Evolutionary conservation across 2,329 filamentous ascomycete genomes (phyloP).

Genomic region (Furcasterigmium furcatum): DNA sequence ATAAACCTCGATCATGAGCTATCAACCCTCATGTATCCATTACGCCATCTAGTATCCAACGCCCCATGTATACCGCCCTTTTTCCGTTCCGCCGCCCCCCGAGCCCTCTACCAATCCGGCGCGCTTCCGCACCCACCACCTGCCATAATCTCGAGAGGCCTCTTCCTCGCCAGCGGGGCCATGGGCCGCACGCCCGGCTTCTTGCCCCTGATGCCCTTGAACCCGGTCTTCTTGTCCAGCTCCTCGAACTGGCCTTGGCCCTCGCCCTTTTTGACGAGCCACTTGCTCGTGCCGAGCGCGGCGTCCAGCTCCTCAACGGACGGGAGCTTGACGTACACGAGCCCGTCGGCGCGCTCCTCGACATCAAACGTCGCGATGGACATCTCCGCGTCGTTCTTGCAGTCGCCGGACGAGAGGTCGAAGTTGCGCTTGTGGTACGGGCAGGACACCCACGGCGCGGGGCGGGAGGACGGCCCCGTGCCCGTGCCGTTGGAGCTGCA

Average conservation of each 20-base stretch:
- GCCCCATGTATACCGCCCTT: background rate
- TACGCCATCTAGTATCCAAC: background rate
- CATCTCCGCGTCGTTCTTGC: conserved; percentile 69
- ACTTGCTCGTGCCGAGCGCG: conserved; percentile 73
- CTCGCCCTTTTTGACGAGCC: conserved; percentile 75
- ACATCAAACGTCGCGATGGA: conserved; percentile 80
- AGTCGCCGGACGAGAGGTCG: conserved; percentile 68
- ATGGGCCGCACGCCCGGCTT: conserved; percentile 34
- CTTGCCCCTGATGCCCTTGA: conserved; percentile 39
- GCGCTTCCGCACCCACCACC: conserved; percentile 37
- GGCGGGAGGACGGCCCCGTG: conserved; percentile 23
- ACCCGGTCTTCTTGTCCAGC: conserved; percentile 43
- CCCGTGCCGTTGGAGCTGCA: conserved; percentile 16
- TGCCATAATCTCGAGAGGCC: conserved; percentile 32
- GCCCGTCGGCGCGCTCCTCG: conserved; percentile 70
- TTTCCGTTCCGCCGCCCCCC: background rate
- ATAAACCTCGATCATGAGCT: too few species aligned
- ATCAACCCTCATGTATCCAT: background rate
- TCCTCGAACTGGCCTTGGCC: conserved; percentile 34
- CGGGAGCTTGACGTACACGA: conserved; percentile 77
- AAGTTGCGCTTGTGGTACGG: conserved; percentile 91
- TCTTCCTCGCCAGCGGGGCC: conserved; percentile 27
- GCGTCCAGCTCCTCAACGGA: conserved; percentile 77
- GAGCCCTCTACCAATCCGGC: conserved; percentile 39
- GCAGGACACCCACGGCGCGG: conserved; percentile 75